Conservation (phyloP, 2,329 filamentous ascomycete species). For the Stachybotrys elegans region DNA sequence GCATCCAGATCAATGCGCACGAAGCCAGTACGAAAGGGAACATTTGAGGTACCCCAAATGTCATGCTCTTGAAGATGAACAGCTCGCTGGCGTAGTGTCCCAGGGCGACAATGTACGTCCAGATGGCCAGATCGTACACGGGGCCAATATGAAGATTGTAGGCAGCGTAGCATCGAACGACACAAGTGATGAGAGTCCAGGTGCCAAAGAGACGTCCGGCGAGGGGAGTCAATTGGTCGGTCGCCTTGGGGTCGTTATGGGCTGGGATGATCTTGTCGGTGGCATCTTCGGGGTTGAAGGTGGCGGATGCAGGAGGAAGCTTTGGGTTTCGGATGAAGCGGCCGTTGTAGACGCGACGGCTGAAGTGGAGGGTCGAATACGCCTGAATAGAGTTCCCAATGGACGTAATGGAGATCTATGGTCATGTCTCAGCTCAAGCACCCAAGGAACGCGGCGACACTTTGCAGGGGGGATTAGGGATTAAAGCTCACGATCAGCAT, state of each 20-base stretch:
- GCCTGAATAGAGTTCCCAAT: slow-evolving; percentile 82
- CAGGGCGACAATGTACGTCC: slow-evolving; percentile 76
- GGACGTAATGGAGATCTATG: slow-evolving; percentile 74
- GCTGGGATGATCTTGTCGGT: slow-evolving; percentile 45
- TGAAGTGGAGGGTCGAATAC: slow-evolving; percentile 74
- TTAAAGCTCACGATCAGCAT: slow-evolving; percentile 45
- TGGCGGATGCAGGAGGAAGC: slow-evolving; percentile 33
- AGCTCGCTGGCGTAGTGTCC: slow-evolving; percentile 78
- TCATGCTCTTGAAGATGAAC: slow-evolving; percentile 71
- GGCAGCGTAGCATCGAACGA: slow-evolving; percentile 77
- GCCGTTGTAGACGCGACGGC: slow-evolving; percentile 79
- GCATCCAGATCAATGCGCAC: slow-evolving; percentile 55
- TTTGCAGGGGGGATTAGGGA: slow-evolving; percentile 1
- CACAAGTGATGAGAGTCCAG: slow-evolving; percentile 74
- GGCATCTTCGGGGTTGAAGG: slow-evolving; percentile 47
- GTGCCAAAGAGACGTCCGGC: slow-evolving; percentile 78
- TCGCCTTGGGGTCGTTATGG: slow-evolving; percentile 37
- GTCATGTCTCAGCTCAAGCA: not conserved
- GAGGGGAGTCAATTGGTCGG: slow-evolving; percentile 66
- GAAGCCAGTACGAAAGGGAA: slow-evolving; percentile 51
- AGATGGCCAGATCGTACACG: slow-evolving; percentile 75
- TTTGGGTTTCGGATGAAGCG: slow-evolving; percentile 48
- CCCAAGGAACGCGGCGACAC: not conserved
- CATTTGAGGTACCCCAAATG: slow-evolving; percentile 51
- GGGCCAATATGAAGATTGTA: slow-evolving; percentile 71